Percentiles rank a stretch among this genome's conserved stretches.
Evolutionary conservation across 805 yeast genomes (phyloP).

Genomic region (Priceomyces castillae): DNA sequence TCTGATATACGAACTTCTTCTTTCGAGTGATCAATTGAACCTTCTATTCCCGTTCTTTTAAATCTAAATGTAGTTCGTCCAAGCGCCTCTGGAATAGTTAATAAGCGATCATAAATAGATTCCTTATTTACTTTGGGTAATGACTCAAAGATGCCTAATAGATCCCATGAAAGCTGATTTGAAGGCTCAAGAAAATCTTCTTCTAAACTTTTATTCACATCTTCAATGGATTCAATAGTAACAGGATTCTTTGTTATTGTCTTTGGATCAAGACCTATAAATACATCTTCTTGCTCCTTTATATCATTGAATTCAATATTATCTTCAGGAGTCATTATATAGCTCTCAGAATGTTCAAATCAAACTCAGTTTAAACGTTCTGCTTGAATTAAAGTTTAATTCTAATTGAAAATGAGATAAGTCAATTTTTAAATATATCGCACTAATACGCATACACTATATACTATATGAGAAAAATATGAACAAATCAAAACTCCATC

Average conservation of each 20-base stretch:
- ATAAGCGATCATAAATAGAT: slow-evolving; percentile 45
- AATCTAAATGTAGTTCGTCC: slow-evolving; percentile 66
- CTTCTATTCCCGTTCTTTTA: slow-evolving; percentile 72
- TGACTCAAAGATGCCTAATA: slow-evolving; percentile 67
- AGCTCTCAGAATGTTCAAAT: not conserved
- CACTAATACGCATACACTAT: not conserved
- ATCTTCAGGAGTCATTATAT: not conserved
- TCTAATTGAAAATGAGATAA: not conserved
- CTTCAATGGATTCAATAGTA: not conserved
- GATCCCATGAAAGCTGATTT: slow-evolving; percentile 60
- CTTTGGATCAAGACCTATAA: slow-evolving; percentile 5
- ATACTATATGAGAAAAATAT: not conserved
- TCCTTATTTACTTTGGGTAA: slow-evolving; percentile 42
- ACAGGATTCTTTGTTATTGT: slow-evolving; percentile 7
- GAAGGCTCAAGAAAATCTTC: slow-evolving; percentile 61
- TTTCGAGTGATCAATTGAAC: slow-evolving; percentile 57
- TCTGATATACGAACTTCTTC: slow-evolving; percentile 48
- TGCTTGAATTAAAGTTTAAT: not conserved
- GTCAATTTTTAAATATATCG: not conserved
- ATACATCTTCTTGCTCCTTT: not conserved
- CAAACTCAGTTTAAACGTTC: not conserved
- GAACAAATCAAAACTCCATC: not conserved
- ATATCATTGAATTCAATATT: not conserved
- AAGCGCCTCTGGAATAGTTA: slow-evolving; percentile 57
- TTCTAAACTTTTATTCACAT: slow-evolving; percentile 9